Percentiles rank a stretch among this genome's conserved stretches.
phyloP scores from a whole-genome alignment of 768 basidiomycete genomes.

The Leccinum olivaceopallidum region DNA sequence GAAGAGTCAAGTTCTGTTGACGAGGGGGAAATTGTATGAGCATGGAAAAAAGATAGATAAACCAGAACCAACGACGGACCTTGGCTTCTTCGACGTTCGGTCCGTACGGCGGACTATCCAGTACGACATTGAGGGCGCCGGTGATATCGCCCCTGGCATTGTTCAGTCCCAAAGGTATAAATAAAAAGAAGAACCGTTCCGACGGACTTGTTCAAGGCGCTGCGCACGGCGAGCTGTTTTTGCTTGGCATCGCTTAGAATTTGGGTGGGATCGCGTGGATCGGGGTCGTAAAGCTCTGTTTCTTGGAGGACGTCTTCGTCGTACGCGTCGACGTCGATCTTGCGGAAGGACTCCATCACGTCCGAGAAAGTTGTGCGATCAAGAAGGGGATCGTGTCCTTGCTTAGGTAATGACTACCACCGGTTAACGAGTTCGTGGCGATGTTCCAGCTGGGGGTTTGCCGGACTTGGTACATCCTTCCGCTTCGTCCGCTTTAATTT shows the following conservation, averaged over 20 bases:
- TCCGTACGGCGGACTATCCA: constrained; percentile 88
- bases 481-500: no score
- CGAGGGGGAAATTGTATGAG: not conserved
- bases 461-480: no score
- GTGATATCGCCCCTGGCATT: constrained; percentile 66
- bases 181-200: not conserved
- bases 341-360: constrained; percentile 70
- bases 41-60: not conserved
- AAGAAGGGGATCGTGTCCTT: not conserved
- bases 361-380: constrained; percentile 8
- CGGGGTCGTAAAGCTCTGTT: constrained; percentile 82
- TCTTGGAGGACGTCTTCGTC: constrained; percentile 91
- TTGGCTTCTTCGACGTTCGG: constrained; percentile 87
- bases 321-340: constrained; percentile 91
- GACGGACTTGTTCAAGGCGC: constrained; percentile 70
- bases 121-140: constrained; percentile 67
- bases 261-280: constrained; percentile 75
- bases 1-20: constrained; percentile 70
- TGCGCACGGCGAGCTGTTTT: constrained; percentile 70
- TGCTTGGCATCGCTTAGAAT: constrained; percentile 76
- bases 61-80: constrained; percentile 42
- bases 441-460: no score
- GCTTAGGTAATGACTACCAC: constrained; percentile 11
- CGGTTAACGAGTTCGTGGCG: no score
- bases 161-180: no score